Conservation (phyloP, 2,329 filamentous ascomycete genomes). For the Pseudogymnoascus sp. region DNA sequence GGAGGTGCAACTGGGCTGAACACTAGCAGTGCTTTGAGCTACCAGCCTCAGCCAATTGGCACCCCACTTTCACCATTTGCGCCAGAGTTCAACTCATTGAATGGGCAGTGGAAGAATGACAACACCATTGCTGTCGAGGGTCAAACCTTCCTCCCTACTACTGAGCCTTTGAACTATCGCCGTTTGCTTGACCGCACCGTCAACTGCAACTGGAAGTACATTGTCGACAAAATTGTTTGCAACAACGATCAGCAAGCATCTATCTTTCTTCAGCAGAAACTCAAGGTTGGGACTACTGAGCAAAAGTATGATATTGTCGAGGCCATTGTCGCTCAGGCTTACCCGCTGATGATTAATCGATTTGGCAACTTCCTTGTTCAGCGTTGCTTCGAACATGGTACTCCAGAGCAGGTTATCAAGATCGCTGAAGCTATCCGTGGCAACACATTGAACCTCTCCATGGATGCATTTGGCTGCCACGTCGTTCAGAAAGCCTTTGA, state of each 20-base stretch:
- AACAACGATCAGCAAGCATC: conserved; percentile 99
- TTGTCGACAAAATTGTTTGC: conserved; percentile 98
- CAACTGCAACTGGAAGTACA: conserved; percentile 98
- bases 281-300: conserved; percentile 89
- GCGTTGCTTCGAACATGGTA: conserved; percentile 97
- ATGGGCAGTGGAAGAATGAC: conserved; percentile 28
- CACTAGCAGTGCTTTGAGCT: conserved; percentile 19
- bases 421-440: conserved; percentile 93
- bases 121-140: conserved; percentile 47
- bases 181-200: conserved; percentile 91
- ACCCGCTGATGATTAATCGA: conserved; percentile 93
- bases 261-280: conserved; percentile 97
- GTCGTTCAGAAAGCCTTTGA: conserved; percentile 99
- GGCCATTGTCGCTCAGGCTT: conserved; percentile 89
- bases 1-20: conserved; percentile 19
- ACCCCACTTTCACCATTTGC: conserved; percentile 67
- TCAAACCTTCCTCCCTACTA: conserved; percentile 75
- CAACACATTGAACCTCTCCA: conserved; percentile 87
- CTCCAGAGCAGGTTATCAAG: conserved; percentile 84
- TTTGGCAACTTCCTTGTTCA: conserved; percentile 98
- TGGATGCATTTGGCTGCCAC: conserved; percentile 98
- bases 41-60: conserved; percentile 48
- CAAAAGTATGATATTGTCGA: conserved; percentile 98
- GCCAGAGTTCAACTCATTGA: conserved; percentile 59
- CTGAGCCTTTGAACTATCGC: conserved; percentile 93